Conservation (phyloP, 495 filamentous ascomycete genomes). For the Talaromyces ruber region DNA sequence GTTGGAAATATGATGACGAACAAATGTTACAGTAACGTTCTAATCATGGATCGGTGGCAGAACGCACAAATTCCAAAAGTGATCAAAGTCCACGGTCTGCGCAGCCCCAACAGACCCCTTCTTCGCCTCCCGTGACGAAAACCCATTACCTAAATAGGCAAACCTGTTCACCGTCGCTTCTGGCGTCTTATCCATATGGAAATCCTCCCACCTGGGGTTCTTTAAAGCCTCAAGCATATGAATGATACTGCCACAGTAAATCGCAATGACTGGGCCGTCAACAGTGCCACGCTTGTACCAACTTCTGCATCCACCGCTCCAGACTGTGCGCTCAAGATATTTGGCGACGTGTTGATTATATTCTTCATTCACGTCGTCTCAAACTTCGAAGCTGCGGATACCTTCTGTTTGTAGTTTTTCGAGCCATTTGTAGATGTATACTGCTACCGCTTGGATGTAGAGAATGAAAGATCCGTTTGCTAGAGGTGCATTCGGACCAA, state of each 20-base stretch:
- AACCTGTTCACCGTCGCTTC: neutral
- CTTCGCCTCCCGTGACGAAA: neutral
- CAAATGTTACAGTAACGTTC: neutral
- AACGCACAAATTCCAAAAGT: neutral
- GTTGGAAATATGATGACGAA: neutral
- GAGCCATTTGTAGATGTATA: constrained; percentile 31
- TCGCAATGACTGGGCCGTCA: neutral
- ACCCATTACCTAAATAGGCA: neutral
- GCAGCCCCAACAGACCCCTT: neutral
- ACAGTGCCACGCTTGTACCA: neutral
- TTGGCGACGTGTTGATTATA: neutral
- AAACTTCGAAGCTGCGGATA: constrained; percentile 8
- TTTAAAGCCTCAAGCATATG: neutral
- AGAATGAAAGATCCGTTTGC: constrained; percentile 25
- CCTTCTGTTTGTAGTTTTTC: constrained; percentile 23
- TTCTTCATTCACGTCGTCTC: neutral
- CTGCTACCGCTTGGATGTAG: constrained; percentile 26
- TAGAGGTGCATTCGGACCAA: neutral
- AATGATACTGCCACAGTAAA: neutral
- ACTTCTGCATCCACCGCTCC: neutral
- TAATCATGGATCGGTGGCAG: neutral
- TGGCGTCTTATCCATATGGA: neutral
- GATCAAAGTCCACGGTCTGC: neutral
- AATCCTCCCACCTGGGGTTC: neutral
- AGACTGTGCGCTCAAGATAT: neutral